Evolutionary conservation across 306 rosid species (phyloP), one percentile per base, ranked within the genome.

Genomic region (Lupinus albus): DNA sequence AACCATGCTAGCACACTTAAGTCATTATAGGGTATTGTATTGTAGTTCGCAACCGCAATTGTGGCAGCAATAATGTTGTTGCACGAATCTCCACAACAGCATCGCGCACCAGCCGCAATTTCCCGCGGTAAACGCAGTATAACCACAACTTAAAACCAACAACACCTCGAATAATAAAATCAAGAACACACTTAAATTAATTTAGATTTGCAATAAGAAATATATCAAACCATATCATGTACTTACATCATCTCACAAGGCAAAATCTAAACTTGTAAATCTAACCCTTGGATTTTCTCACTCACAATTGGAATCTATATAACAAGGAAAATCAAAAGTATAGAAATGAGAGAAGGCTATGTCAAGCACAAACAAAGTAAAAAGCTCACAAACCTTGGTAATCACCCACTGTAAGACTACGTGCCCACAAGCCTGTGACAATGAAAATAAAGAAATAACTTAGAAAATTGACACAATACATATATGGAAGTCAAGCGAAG

Each of bases 311-410:
- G 21, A 69, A 61, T 20, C 12, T 45, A 50, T 39, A 61, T 17
- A 10, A 21, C 2, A 35, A 15, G 47, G 47, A n/a, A 10, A 58
- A 18, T 49, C 35, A 49, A 9, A 36, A 58, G n/a, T 11, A 33
- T 20, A 48, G 32, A 75, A 66, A 44, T 7, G n/a, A 36, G 42
- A 32, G 53, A 56, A 67, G 18, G 10, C 45, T 3, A 39, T 65
- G 28, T 17, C 38, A 49, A 30, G 56, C 30, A 64, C 18, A 35
- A 20, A 41, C 61, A 70, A 33, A 36, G n/a, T 45, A 47, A 46
- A 49, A 64, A 53, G 45, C 39, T 53, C 46, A 70, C 92, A 44
- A 76, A 93, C 98, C 99, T 93, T 93, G 99, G 70, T 93, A 93
- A 76, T 88, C 97, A 82, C 86, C 77, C 75, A 88, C 89, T 1